Evolutionary conservation across 495 filamentous ascomycete species (phyloP), one percentile per base, ranked within the genome.

Genomic region (Cetradonia linearis): DNA sequence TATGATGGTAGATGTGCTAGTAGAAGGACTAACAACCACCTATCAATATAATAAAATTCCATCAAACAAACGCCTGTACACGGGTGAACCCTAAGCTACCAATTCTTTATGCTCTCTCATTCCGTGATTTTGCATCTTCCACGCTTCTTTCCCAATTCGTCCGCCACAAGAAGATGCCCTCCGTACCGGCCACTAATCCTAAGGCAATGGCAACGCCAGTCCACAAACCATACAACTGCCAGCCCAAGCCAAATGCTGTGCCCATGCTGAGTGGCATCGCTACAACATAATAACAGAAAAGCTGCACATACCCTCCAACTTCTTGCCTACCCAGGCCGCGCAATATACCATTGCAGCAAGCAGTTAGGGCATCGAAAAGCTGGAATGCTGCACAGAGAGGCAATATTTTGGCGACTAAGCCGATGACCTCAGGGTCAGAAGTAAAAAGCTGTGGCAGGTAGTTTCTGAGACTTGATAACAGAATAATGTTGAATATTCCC

Each of bases 321-420:
- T 90, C 84, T 69, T 96, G 92, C 37, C 86, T 79, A 3, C 91
- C 91, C 33, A 92, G 79, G 11, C 91, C 92, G 27, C 91, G 79
- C 33, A 97, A 75, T 36, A 95, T 74, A 23, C 92, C 91, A 65
- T 92, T 90, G 64, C 85, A 88, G 63, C 83, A 85, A 9, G 83
- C 78, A 0, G 89, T 85, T 47, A 93, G 68, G 14, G 86, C 81
- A 67, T 97, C 92, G 63, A 92, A 90, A 2, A 93, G 78, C 70
- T 97, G 91, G 77, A 95, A 95, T 0, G 88, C 78, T 1, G 89
- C 89, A 54, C 85, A 87, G 1, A 96, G 66, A 1, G 91, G 91
- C 49, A 97, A 74, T 11, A 87, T 80, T 3, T 70, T 67, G 1
- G 89, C 83, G 7, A 91, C 88, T 11, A 94, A 71, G 14, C 74